These are phyloP conservation scores for Kondoa malvinella DNA, from an alignment of 768 basidiomycete species.

Conservation along the genomic window DNA sequence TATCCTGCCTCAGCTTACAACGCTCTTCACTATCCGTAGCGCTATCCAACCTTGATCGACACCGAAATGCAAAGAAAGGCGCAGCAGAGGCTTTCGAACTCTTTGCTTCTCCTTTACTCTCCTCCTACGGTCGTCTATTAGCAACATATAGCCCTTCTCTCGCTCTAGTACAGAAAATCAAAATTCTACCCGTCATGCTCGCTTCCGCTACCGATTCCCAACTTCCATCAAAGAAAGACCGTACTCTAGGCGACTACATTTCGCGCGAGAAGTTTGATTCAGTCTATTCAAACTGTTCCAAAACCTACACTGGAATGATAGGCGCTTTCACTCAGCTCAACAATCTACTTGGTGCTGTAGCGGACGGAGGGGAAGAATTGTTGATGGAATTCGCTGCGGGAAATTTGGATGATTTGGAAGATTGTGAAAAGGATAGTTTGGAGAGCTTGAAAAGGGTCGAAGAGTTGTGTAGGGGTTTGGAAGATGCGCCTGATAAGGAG, in stretches of 20 bases:
- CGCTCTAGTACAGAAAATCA: constrained; percentile 21
- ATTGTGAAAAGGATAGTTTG: constrained; percentile 24
- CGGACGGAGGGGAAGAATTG: constrained; percentile 15
- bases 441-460: constrained; percentile 17
- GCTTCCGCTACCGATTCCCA: not conserved
- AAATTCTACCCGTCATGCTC: constrained; percentile 16
- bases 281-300: constrained; percentile 23
- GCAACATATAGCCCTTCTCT: constrained; percentile 20
- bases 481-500: constrained; percentile 16
- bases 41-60: constrained; percentile 21
- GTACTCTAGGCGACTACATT: constrained; percentile 25
- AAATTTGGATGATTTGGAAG: constrained; percentile 25
- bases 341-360: constrained; percentile 15
- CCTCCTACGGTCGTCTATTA: constrained; percentile 19
- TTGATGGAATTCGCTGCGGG: constrained; percentile 20
- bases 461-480: constrained; percentile 18
- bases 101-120: constrained; percentile 14
- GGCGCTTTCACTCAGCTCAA: constrained; percentile 13
- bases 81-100: constrained; percentile 17
- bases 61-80: constrained; percentile 17
- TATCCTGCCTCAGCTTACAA: constrained; percentile 20
- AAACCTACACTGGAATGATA: constrained; percentile 21
- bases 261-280: constrained; percentile 25
- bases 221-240: constrained; percentile 19
- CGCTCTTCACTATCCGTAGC: constrained; percentile 20